phyloP scores from a whole-genome alignment of 106 monocot species.

The Apostasia ramifera region DNA sequence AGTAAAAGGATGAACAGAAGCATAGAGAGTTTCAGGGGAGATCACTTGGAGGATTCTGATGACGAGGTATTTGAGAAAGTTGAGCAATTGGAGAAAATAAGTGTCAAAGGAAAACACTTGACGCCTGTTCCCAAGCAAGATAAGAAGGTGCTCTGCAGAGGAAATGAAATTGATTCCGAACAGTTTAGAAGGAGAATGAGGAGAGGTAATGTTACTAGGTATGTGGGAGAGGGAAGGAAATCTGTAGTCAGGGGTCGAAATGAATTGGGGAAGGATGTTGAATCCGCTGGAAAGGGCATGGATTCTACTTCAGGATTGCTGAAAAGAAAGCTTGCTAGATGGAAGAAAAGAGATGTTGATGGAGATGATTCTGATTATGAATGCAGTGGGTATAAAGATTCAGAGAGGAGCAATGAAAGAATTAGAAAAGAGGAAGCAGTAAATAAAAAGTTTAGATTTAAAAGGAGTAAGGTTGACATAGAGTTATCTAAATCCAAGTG shows the following conservation, averaged over 20 bases:
- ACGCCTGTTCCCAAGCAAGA: background rate
- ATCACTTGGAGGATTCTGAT: background rate
- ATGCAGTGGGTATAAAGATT: background rate
- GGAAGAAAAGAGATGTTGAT: conserved; percentile 4
- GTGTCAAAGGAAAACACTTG: background rate
- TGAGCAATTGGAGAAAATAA: background rate
- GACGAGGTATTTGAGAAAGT: background rate
- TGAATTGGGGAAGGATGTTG: background rate
- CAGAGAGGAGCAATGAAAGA: background rate
- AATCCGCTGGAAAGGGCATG: background rate
- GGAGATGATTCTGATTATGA: conserved; percentile 13
- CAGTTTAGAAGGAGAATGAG: conserved; percentile 2
- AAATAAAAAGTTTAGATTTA: conserved; percentile 3
- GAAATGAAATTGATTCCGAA: conserved; percentile 1
- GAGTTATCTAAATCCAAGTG: background rate
- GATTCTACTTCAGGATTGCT: background rate
- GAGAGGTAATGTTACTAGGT: background rate
- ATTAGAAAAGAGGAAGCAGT: background rate
- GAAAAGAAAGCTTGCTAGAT: conserved; percentile 2
- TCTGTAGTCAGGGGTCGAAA: background rate
- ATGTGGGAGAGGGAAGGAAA: conserved; percentile 2
- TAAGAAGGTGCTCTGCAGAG: background rate
- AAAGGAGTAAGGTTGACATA: background rate
- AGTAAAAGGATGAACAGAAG: conserved; percentile 1
- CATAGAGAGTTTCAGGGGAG: background rate